These are phyloP conservation scores for Cylindrodendrum hubeiense DNA, from an alignment of 2,329 filamentous ascomycete species.

Conservation along the genomic window DNA sequence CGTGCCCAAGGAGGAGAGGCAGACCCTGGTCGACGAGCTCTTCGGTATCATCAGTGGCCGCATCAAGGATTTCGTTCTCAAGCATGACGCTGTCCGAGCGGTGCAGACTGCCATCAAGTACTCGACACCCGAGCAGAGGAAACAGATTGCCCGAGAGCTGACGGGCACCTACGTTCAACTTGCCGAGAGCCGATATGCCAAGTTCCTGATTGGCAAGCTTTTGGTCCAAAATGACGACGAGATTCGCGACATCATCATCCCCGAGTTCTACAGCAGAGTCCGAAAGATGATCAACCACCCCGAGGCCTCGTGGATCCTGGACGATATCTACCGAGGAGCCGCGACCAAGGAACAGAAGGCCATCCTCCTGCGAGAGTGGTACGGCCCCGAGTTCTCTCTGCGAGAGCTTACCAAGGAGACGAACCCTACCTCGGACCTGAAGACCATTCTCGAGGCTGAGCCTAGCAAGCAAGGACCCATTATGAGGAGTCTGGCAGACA, in stretches of 20 bases:
- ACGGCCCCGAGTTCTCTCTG: constrained; percentile 91
- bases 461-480: constrained; percentile 90
- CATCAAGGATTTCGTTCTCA: constrained; percentile 96
- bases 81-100: constrained; percentile 97
- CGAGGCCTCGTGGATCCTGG: constrained; percentile 96
- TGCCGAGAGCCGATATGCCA: constrained; percentile 95
- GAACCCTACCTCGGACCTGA: constrained; percentile 75
- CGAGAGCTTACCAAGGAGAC: constrained; percentile 72
- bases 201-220: constrained; percentile 96
- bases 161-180: constrained; percentile 86
- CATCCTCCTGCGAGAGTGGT: constrained; percentile 91
- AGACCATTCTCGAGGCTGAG: constrained; percentile 78
- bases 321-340: constrained; percentile 93
- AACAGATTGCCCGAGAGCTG: constrained; percentile 87
- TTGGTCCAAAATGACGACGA: constrained; percentile 91
- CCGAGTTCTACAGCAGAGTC: constrained; percentile 95
- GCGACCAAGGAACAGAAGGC: constrained; percentile 90
- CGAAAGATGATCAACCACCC: constrained; percentile 95
- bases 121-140: constrained; percentile 84
- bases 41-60: constrained; percentile 92
- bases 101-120: constrained; percentile 99
- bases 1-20: constrained; percentile 88
- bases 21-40: constrained; percentile 87
- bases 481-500: constrained; percentile 84
- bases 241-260: constrained; percentile 88